These are phyloP conservation scores for Diaporthe aspalathi DNA, from an alignment of 2,329 filamentous ascomycete genomes.

Conservation along the genomic window DNA sequence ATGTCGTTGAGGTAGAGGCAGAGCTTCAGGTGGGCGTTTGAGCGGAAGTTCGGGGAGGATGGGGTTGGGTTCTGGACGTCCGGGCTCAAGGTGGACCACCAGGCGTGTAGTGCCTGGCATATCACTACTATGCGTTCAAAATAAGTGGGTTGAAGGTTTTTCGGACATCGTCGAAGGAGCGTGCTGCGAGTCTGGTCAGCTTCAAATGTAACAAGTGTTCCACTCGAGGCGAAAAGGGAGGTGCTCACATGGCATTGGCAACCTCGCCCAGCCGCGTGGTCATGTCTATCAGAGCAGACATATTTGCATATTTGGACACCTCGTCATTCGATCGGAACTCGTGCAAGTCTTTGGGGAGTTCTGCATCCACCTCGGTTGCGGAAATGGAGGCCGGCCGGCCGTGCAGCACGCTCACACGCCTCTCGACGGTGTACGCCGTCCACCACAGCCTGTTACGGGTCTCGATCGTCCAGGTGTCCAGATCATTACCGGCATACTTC, in stretches of 20 bases:
- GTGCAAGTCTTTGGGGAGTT: constrained; percentile 60
- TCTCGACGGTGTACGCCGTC: constrained; percentile 68
- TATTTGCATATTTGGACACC: constrained; percentile 31
- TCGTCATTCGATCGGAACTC: constrained; percentile 42
- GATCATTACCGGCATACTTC: constrained; percentile 58
- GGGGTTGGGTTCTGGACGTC: constrained; percentile 55
- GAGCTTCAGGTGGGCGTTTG: constrained; percentile 62
- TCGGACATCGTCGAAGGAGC: constrained; percentile 51
- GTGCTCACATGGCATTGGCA: constrained; percentile 53
- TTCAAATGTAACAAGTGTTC: neutral
- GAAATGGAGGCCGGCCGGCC: constrained; percentile 66
- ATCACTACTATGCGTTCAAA: constrained; percentile 52
- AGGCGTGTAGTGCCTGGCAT: constrained; percentile 53
- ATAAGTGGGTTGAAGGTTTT: constrained; percentile 52
- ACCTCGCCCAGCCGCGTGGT: constrained; percentile 54
- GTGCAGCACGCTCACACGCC: constrained; percentile 67
- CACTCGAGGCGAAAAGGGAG: neutral
- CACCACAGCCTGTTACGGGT: constrained; percentile 67
- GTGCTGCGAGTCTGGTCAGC: constrained; percentile 48
- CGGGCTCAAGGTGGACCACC: constrained; percentile 54
- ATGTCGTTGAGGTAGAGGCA: constrained; percentile 65
- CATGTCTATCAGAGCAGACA: constrained; percentile 42
- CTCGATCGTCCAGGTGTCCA: constrained; percentile 61
- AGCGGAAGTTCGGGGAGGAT: constrained; percentile 55
- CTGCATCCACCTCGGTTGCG: constrained; percentile 64